A percentile compares a stretch with the other conserved stretches of the same genome.
Evolutionary conservation across 2,329 filamentous ascomycete species (phyloP).

Genomic region (Aspergillus sp.): DNA sequence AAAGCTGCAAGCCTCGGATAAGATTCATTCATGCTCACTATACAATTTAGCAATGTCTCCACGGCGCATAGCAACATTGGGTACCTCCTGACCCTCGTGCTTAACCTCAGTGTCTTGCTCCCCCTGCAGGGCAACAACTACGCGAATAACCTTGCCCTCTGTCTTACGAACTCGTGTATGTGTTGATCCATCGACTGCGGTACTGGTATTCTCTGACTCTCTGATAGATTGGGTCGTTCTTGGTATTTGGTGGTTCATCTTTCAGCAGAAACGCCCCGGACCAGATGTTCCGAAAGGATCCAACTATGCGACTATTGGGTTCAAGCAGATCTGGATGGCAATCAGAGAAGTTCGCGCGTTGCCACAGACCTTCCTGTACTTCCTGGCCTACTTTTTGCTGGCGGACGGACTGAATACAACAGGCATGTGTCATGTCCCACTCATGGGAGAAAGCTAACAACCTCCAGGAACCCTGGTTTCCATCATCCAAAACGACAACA

Average conservation of each 20-base stretch:
- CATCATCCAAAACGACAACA: slow-evolving; percentile 42
- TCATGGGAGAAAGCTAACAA: background rate
- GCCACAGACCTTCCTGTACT: slow-evolving; percentile 43
- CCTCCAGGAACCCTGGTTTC: slow-evolving; percentile 32
- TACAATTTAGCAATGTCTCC: slow-evolving; percentile 34
- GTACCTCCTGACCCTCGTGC: slow-evolving; percentile 38
- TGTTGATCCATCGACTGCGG: background rate
- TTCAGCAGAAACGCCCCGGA: slow-evolving; percentile 41
- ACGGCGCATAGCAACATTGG: slow-evolving; percentile 47
- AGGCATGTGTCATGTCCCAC: slow-evolving; percentile 16
- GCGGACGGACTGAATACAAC: slow-evolving; percentile 45
- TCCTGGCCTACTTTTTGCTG: slow-evolving; percentile 43
- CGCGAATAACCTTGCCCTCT: slow-evolving; percentile 41
- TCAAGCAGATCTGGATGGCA: slow-evolving; percentile 43
- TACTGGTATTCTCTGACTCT: background rate
- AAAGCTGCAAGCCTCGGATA: background rate
- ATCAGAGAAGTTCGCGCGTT: slow-evolving; percentile 37
- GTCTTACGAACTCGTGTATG: slow-evolving; percentile 43
- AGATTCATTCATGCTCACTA: background rate
- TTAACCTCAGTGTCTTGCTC: slow-evolving; percentile 41
- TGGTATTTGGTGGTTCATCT: slow-evolving; percentile 45
- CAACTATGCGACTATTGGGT: slow-evolving; percentile 40
- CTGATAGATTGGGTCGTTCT: slow-evolving; percentile 40
- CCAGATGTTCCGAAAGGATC: slow-evolving; percentile 41
- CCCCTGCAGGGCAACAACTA: slow-evolving; percentile 37